Evolutionary conservation across 495 filamentous ascomycete species (phyloP).

Genomic region (Tuber borchii): DNA sequence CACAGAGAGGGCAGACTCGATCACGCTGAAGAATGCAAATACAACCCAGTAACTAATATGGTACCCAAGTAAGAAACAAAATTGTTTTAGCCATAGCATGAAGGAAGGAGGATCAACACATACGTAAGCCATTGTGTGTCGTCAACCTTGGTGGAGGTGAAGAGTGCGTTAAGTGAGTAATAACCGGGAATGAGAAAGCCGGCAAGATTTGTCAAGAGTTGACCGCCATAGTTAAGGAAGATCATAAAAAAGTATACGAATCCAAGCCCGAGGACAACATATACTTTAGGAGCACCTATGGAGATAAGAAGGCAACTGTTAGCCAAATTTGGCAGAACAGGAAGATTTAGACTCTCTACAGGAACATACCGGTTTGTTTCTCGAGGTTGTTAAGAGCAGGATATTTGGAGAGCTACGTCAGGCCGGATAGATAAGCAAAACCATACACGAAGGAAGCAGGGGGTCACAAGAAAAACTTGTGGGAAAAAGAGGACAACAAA

Average conservation of each 20-base stretch:
- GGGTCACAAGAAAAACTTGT: not conserved
- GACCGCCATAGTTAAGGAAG: slow-evolving; percentile 97
- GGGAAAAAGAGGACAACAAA: slow-evolving; percentile 48
- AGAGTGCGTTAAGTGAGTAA: slow-evolving; percentile 87
- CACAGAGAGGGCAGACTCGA: slow-evolving; percentile 87
- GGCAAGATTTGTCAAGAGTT: slow-evolving; percentile 92
- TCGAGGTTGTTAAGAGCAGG: slow-evolving; percentile 90
- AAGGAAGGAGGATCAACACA: slow-evolving; percentile 24
- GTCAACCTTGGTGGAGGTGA: slow-evolving; percentile 71
- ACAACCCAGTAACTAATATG: slow-evolving; percentile 77
- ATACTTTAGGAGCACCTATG: slow-evolving; percentile 75
- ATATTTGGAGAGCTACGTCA: slow-evolving; percentile 83
- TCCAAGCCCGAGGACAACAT: slow-evolving; percentile 77
- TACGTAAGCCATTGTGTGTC: slow-evolving; percentile 84
- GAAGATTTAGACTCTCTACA: not conserved
- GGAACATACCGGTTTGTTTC: slow-evolving; percentile 65
- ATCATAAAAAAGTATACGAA: slow-evolving; percentile 94
- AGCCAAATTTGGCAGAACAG: not conserved
- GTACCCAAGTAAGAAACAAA: slow-evolving; percentile 37
- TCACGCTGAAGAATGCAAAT: slow-evolving; percentile 82
- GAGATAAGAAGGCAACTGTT: not conserved
- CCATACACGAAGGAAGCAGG: slow-evolving; percentile 17
- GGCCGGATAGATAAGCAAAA: slow-evolving; percentile 28
- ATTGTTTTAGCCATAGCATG: slow-evolving; percentile 8
- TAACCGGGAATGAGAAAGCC: slow-evolving; percentile 92